Evolutionary conservation across 1,139 yeast species (phyloP).

Genomic region (Debaryomyces robertsiae): DNA sequence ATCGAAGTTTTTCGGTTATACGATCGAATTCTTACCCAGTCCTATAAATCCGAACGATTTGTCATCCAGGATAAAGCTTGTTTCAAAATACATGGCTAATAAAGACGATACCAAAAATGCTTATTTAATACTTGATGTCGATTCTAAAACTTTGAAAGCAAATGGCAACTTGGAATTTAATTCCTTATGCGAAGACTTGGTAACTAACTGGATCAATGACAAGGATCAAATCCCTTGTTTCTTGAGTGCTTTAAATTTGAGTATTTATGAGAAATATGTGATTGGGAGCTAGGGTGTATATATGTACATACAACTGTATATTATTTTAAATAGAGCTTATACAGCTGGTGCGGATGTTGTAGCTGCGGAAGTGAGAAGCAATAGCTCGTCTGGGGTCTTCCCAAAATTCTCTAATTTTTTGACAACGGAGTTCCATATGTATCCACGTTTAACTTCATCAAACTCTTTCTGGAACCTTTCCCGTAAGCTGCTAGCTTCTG

Average conservation of each 20-base stretch:
- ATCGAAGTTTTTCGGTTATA: constrained; percentile 70
- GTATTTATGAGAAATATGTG: constrained; percentile 50
- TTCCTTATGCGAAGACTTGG: constrained; percentile 55
- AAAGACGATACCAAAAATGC: constrained; percentile 25
- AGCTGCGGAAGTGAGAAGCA: constrained; percentile 28
- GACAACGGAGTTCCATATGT: constrained; percentile 51
- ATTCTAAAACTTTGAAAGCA: constrained; percentile 41
- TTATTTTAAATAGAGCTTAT: neutral
- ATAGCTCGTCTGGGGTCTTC: constrained; percentile 36
- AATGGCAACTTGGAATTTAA: constrained; percentile 49
- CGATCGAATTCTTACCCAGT: constrained; percentile 66
- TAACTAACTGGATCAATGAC: constrained; percentile 68
- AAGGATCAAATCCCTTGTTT: constrained; percentile 78
- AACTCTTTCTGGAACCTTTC: constrained; percentile 26
- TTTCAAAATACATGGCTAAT: constrained; percentile 51
- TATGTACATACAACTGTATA: no score
- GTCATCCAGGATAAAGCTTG: constrained; percentile 59
- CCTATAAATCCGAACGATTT: constrained; percentile 56
- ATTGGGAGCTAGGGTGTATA: constrained; percentile 5
- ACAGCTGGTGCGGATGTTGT: constrained; percentile 12
- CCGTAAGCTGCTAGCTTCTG: constrained; percentile 21
- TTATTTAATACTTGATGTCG: constrained; percentile 42
- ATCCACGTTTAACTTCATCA: constrained; percentile 62
- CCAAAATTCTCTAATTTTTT: constrained; percentile 48
- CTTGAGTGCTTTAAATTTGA: constrained; percentile 72